Evolutionary conservation across 2,329 filamentous ascomycete species (phyloP), one percentile per base, ranked within the genome.

Genomic region (Cladorrhinum sp.): DNA sequence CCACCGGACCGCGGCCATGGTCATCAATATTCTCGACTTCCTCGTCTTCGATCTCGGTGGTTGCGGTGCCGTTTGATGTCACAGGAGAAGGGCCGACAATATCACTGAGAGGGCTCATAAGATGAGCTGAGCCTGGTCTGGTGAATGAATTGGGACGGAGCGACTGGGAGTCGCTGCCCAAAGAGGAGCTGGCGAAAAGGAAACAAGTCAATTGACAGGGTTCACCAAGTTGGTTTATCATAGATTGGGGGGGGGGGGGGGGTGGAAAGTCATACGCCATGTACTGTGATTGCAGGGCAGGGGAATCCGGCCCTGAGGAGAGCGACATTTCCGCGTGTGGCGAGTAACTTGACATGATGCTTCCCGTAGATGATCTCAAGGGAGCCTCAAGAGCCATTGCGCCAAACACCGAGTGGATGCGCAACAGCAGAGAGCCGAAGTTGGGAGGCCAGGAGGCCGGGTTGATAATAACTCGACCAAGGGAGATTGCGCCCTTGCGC

Each of bases 21-120:
- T 75, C 68, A 55, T 66, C 68, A 55, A 72, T 70, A 64, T 81
- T 79, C 66, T 87, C 87, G 64, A 91, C 87, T 48, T 82, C 80
- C 53, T 92, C 89, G 65, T 93, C 91, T 64, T 95, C 91, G 57
- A 95, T 92, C 71, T 95, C 91, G 10, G 91, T 93, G 41, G 84
- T 87, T 69, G 89, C 89, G 23, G 91, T 95, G 61, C 90, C 90
- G 71, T 90, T 93, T 41, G 91, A 95, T 55, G 92, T 92, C 23
- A 93, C 90, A 7, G 91, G 91, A 18, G 91, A 93, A 9, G 91
- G 91, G 45, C 91, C 90, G 57, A 92, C 88, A 66, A 88, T 84
- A 67, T 89, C 86, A 71, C 82, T 87, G 69, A 79, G 85, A 63
- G 88, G 81, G 75, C 85, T 82, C 74, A 85, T 76, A 32, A 85